Conservation (phyloP, 2,329 filamentous ascomycete genomes). For the Davidsoniella australis region DNA sequence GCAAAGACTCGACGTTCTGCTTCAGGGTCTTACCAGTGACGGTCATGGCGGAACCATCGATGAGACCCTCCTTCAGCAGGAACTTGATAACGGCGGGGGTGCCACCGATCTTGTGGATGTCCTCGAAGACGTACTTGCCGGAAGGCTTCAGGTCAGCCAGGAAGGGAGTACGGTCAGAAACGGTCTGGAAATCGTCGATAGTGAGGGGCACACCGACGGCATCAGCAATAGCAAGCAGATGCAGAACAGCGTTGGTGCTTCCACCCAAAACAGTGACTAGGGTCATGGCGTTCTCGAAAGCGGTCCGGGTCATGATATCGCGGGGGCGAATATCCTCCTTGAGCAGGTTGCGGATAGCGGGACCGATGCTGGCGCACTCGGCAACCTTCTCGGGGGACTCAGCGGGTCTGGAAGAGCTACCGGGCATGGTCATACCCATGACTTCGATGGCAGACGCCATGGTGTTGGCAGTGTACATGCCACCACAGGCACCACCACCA, state of each 20-base stretch:
- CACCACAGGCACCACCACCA: slow-evolving; percentile 43
- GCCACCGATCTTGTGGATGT: slow-evolving; percentile 71
- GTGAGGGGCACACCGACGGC: slow-evolving; percentile 66
- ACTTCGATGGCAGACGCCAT: slow-evolving; percentile 73
- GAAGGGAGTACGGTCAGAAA: slow-evolving; percentile 64
- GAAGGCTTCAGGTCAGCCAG: slow-evolving; percentile 72
- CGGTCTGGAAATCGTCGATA: slow-evolving; percentile 72
- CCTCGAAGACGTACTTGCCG: slow-evolving; percentile 75
- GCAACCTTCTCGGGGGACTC: slow-evolving; percentile 53
- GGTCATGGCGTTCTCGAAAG: slow-evolving; percentile 75
- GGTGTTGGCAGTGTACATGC: slow-evolving; percentile 76
- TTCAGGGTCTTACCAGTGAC: slow-evolving; percentile 82
- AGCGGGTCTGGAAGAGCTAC: slow-evolving; percentile 64
- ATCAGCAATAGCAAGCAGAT: slow-evolving; percentile 71
- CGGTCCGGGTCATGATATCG: slow-evolving; percentile 64
- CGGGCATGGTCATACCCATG: slow-evolving; percentile 67
- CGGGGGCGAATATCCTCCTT: slow-evolving; percentile 60
- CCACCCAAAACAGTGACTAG: slow-evolving; percentile 69
- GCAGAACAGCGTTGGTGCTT: slow-evolving; percentile 72
- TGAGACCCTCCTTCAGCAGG: slow-evolving; percentile 63
- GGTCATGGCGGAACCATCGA: slow-evolving; percentile 65
- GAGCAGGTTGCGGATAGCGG: slow-evolving; percentile 57
- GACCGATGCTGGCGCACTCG: slow-evolving; percentile 56
- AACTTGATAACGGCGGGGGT: slow-evolving; percentile 78
- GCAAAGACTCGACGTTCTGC: slow-evolving; percentile 64